A percentile compares a stretch with the other conserved stretches of the same genome.
Conservation (phyloP, 2,329 filamentous ascomycete species). For the Colletotrichum orbiculare region DNA sequence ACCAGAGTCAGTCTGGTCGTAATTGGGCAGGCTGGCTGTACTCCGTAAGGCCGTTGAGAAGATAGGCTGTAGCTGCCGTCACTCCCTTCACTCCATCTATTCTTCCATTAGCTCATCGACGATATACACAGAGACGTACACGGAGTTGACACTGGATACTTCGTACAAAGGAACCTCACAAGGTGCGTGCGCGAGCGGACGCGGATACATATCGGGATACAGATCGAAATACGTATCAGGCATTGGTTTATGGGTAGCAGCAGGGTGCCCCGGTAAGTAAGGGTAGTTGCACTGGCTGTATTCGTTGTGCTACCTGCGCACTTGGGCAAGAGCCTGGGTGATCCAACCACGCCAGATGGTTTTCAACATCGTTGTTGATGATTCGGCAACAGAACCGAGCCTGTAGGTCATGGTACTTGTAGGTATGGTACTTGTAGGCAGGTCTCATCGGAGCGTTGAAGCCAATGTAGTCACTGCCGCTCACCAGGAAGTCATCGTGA, state of each 20-base stretch:
- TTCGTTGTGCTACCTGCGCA: neutral
- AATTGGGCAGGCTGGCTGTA: too few species aligned
- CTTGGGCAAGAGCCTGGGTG: neutral
- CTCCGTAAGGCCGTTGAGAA: too few species aligned
- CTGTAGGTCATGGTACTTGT: too few species aligned
- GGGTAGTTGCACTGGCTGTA: neutral
- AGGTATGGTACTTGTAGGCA: too few species aligned
- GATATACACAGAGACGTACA: conserved; percentile 19
- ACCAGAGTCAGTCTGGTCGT: too few species aligned
- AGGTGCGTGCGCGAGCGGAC: conserved; percentile 15
- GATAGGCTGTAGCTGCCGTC: neutral
- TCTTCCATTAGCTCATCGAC: conserved; percentile 1
- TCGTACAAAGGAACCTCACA: conserved; percentile 6
- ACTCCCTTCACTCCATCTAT: conserved; percentile 5
- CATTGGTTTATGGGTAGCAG: too few species aligned
- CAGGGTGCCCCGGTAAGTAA: neutral
- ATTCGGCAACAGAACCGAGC: too few species aligned
- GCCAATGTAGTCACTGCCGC: too few species aligned
- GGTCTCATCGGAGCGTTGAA: too few species aligned
- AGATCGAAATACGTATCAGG: neutral
- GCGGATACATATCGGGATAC: conserved; percentile 14
- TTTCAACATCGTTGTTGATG: neutral
- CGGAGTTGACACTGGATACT: conserved; percentile 28
- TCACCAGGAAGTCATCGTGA: neutral
- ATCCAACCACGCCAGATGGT: conserved; percentile 22